Base-by-base conservation (phyloP, 208 protist genomes). In the Trichomonas gallinae region DNA sequence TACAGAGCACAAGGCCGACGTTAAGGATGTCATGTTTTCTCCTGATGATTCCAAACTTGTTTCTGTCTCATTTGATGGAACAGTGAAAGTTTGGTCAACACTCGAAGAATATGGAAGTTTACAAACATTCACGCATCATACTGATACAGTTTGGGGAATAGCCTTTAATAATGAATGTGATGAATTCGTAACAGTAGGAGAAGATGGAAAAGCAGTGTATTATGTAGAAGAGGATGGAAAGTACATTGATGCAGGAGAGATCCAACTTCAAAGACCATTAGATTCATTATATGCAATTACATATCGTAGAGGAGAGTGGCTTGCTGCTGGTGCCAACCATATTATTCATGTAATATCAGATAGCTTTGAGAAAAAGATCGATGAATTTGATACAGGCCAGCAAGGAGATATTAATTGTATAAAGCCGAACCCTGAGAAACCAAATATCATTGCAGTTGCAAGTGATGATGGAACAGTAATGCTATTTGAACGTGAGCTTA, bases 381-480 rank as follows among this genome's bases (percentile, higher is more conserved):
- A 6, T 15, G 36, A 48, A 36, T 17, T 93, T 38, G 26, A 93
- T 34, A 93, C 87, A 38, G 13, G 45, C 1, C 87, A 93, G 1
- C 42, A 49, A 34, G 87, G 87, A 34, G 87, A 93, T 51, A 93
- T 93, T 48, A 93, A 93, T 26, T 93, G 87, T 93, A n/a, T 17
- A 21, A 48, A 42, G 6, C 87, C 87, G 13, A 44, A 42, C 31
- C 87, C 87, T 17, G 45, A 23, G 3, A 48, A 51, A 6, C 40
- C 8, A 10, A 93, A 51, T 9, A 34, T 58, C 17, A 34, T 93
- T 34, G 87, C 87, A 1, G 36, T 44, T 26, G 40, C 40, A 34
- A 93, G 87, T 51, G 87, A 93, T 51, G 87, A 93, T 93, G 87
- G 87, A 48, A 93, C 87, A 49, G 87, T 93, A 49, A 23, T 93